Conservation (phyloP, 768 basidiomycete genomes). For the Lactarius indigo region DNA sequence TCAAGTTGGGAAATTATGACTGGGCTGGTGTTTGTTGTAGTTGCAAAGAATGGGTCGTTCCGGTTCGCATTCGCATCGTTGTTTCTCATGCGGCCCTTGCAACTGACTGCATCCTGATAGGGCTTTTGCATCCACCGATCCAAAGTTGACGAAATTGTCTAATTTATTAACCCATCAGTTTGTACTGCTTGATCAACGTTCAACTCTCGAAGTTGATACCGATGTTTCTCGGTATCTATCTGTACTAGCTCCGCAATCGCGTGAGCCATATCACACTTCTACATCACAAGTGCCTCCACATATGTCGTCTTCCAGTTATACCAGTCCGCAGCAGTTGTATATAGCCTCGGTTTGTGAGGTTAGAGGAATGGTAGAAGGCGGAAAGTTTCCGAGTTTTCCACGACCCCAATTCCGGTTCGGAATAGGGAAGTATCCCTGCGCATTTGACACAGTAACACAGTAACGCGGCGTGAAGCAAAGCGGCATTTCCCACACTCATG, state of each 20-base stretch:
- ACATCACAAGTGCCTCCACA: background rate
- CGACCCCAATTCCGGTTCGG: background rate
- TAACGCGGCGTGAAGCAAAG: background rate
- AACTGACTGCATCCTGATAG: slow-evolving; percentile 29
- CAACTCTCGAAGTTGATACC: slow-evolving; percentile 11
- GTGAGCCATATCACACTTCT: slow-evolving; percentile 1
- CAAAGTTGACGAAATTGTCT: slow-evolving; percentile 52
- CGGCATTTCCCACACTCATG: background rate
- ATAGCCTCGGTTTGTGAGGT: background rate
- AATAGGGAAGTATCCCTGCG: background rate
- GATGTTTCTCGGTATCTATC: background rate
- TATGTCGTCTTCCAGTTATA: background rate
- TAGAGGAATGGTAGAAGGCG: background rate
- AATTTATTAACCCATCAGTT: background rate
- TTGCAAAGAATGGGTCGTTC: slow-evolving; percentile 90
- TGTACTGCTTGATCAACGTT: slow-evolving; percentile 8
- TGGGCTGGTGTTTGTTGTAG: slow-evolving; percentile 95
- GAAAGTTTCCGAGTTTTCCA: background rate
- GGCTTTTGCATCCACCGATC: slow-evolving; percentile 53
- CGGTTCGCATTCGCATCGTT: slow-evolving; percentile 59
- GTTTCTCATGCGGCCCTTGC: background rate
- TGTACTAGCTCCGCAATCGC: background rate
- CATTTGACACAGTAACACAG: too few species aligned
- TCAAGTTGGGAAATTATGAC: slow-evolving; percentile 93
- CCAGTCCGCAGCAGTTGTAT: background rate